Base-by-base conservation (phyloP, 78 protist genomes). In the Planoprotostelium fungivorum region DNA sequence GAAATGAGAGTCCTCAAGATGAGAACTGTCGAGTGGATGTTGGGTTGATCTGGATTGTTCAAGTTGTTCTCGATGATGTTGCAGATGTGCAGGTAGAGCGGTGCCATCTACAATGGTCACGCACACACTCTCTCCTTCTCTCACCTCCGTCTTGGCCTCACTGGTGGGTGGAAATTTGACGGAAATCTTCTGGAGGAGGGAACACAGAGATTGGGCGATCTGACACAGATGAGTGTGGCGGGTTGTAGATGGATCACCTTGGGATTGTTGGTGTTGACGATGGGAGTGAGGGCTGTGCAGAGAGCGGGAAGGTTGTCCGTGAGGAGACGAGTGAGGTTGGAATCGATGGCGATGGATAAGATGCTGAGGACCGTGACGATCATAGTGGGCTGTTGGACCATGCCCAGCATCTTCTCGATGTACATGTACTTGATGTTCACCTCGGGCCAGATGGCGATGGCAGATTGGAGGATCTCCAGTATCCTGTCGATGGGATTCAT, bases 391-490 rank as follows among this genome's bases (percentile, higher is more conserved):
- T 91, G 89, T 51, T 51, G 31, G n/a, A 51, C 84, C 29, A 34
- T 83, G 34, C 85, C 51, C 86, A 94, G 0, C 63, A 93, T 90
- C 90, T 90, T 89, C 1, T 96, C 96, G 29, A 96, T 88, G 36
- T 84, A 92, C 5, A 38, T n/a, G 63, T 38, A 89, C 83, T 96
- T 96, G 90, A 96, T 90, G 29, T 31, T 37, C 28, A 89, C 96
- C 0, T 89, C 94, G 0, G 94, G 96, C 96, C 96, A 96, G 34
- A 94, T 1, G 5, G 29, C 0, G 16, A 95, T 73, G 16, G 91
- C 86, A 35, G 84, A 86, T 1, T 37, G 29, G 36, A 95, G 87
- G 10, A 95, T 93, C 0, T 84, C 84, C 34, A 90, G 31, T 84
- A 91, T 86, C 28, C 89, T 93, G 34, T 84, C 91, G 9, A 84